Evolutionary conservation across 78 protist genomes (phyloP).

Genomic region (Salpingoeca rosetta): DNA sequence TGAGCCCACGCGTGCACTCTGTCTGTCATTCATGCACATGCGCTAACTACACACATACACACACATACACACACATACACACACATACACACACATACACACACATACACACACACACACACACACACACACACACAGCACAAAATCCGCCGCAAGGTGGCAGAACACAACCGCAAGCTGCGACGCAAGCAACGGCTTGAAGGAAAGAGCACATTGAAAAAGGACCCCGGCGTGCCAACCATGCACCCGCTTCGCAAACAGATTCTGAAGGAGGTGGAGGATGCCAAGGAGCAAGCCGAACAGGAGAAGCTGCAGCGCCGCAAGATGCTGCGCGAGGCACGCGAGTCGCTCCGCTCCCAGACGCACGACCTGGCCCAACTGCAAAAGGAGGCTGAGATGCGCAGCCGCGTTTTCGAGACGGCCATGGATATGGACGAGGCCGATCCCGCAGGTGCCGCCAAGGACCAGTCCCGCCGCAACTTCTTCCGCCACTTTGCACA

Average conservation of each 20-base stretch:
- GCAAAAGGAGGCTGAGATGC: neutral
- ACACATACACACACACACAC: too few relatives aligned
- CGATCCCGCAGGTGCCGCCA: neutral
- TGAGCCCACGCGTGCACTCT: too few relatives aligned
- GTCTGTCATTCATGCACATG: too few relatives aligned
- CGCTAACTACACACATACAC: too few relatives aligned
- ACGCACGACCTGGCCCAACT: neutral
- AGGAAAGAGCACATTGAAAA: conserved; percentile 6
- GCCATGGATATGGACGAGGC: neutral
- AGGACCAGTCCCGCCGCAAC: conserved; percentile 62
- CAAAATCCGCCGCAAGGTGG: conserved; percentile 38
- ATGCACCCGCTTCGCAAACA: conserved; percentile 76
- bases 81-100: too few relatives aligned
- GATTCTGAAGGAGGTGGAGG: conserved; percentile 46
- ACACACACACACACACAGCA: too few relatives aligned
- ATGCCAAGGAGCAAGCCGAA: conserved; percentile 14
- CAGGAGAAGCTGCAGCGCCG: conserved; percentile 27
- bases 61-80: too few relatives aligned
- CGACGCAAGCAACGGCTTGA: neutral
- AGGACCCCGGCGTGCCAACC: conserved; percentile 89
- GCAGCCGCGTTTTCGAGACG: neutral
- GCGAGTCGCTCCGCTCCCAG: neutral
- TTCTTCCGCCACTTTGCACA: conserved; percentile 73
- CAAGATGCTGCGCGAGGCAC: neutral
- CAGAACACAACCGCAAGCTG: conserved; percentile 39